These are phyloP conservation scores for Calonectria honghensis DNA, from an alignment of 2,329 filamentous ascomycete genomes.

Conservation along the genomic window DNA sequence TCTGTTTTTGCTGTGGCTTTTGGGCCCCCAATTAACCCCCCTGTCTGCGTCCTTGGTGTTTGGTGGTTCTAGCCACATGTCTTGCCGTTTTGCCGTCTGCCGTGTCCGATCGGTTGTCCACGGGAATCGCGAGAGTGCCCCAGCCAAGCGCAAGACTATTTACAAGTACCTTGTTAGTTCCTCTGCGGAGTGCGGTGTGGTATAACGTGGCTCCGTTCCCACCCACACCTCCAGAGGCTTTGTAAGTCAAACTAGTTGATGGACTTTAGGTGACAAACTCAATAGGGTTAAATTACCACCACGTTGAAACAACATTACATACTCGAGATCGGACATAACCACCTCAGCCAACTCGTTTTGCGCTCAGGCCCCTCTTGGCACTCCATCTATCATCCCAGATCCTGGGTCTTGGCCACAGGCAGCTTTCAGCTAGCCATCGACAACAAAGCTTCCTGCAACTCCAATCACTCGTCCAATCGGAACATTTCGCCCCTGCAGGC, in stretches of 20 bases:
- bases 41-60: constrained; percentile 1
- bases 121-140: constrained; percentile 4
- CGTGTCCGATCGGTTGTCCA: constrained; percentile 17
- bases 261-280: not conserved
- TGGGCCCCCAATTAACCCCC: not conserved
- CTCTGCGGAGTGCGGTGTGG: not conserved
- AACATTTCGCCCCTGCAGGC: not conserved
- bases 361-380: constrained; percentile 18
- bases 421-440: constrained; percentile 11
- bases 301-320: not conserved
- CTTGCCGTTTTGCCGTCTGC: constrained; percentile 22
- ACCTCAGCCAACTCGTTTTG: not conserved
- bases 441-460: constrained; percentile 24
- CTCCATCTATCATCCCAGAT: constrained; percentile 2
- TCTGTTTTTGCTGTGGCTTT: constrained; percentile 34
- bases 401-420: not conserved
- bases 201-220: constrained; percentile 1
- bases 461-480: constrained; percentile 18
- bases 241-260: not conserved
- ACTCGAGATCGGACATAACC: not conserved
- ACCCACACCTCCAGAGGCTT: not conserved
- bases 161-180: not conserved
- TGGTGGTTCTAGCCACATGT: constrained; percentile 20
- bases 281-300: constrained; percentile 3
- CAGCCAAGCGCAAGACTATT: not conserved